Percentiles rank a stretch among this genome's conserved stretches.
Conservation (phyloP, 2,329 filamentous ascomycete genomes). For the Aspergillus sp. region DNA sequence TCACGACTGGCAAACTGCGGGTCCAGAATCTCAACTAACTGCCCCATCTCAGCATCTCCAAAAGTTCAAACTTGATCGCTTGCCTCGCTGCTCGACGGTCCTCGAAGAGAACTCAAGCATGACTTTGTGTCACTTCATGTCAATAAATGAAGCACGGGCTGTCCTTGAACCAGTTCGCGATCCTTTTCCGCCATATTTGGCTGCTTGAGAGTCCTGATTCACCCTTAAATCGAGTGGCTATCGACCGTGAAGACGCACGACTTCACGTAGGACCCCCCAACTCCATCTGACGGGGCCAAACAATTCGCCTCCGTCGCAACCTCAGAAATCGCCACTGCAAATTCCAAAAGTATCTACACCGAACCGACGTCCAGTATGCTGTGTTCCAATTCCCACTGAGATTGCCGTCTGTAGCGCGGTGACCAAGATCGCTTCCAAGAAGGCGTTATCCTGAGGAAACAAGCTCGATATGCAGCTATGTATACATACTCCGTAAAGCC, state of each 20-base stretch:
- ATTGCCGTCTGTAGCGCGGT: no score
- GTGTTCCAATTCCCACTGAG: no score
- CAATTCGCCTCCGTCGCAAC: not conserved
- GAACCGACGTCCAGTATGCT: no score
- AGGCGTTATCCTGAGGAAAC: no score
- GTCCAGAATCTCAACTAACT: conserved; percentile 11
- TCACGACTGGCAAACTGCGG: conserved; percentile 8
- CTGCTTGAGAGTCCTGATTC: not conserved
- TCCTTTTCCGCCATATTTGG: not conserved
- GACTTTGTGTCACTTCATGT: not conserved
- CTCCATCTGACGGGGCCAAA: not conserved
- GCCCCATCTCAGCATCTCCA: not conserved
- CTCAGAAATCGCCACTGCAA: not conserved
- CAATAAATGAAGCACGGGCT: not conserved
- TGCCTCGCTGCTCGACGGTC: not conserved
- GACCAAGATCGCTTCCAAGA: no score
- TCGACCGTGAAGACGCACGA: not conserved
- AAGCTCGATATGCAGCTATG: no score
- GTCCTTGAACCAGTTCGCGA: not conserved
- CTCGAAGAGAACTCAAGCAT: not conserved
- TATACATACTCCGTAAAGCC: no score
- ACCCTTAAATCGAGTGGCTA: no score
- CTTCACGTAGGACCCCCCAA: not conserved
- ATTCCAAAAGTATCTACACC: no score
- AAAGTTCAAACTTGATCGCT: not conserved